These are phyloP conservation scores for Verticillium longisporum DNA, from an alignment of 2,329 filamentous ascomycete genomes.

Conservation along the genomic window DNA sequence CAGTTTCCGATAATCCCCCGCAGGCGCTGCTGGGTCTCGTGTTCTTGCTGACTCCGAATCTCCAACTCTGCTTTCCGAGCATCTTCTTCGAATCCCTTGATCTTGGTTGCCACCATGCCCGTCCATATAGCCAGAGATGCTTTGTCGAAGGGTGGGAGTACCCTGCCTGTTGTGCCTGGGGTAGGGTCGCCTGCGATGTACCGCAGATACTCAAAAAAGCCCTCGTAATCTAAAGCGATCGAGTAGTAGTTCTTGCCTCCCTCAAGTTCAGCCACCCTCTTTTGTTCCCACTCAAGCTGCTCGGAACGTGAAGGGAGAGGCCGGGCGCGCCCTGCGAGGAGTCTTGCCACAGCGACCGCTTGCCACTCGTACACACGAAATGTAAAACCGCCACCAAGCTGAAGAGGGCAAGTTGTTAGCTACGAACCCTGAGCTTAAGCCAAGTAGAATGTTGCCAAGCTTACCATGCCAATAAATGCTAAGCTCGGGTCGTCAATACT, in stretches of 20 bases:
- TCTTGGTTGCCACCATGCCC: slow-evolving; percentile 20
- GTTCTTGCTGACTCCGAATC: slow-evolving; percentile 1
- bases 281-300: slow-evolving; percentile 23
- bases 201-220: slow-evolving; percentile 31
- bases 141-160: slow-evolving; percentile 32
- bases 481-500: slow-evolving; percentile 26
- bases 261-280: slow-evolving; percentile 17
- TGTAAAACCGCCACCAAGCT: slow-evolving; percentile 27
- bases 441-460: background rate
- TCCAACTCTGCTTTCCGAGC: slow-evolving; percentile 19
- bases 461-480: slow-evolving; percentile 26
- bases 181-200: slow-evolving; percentile 32
- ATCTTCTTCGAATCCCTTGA: slow-evolving; percentile 19
- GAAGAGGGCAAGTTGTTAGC: background rate
- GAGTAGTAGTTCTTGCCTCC: slow-evolving; percentile 26
- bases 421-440: background rate
- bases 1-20: background rate
- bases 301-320: slow-evolving; percentile 17
- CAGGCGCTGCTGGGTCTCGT: background rate
- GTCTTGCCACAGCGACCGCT: slow-evolving; percentile 26
- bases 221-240: slow-evolving; percentile 25
- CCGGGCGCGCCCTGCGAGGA: slow-evolving; percentile 22
- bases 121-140: slow-evolving; percentile 26
- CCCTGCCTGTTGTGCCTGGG: slow-evolving; percentile 26
- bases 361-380: slow-evolving; percentile 32